Conservation (phyloP, 2,329 filamentous ascomycete species). For the Amylocarpus encephaloides region DNA sequence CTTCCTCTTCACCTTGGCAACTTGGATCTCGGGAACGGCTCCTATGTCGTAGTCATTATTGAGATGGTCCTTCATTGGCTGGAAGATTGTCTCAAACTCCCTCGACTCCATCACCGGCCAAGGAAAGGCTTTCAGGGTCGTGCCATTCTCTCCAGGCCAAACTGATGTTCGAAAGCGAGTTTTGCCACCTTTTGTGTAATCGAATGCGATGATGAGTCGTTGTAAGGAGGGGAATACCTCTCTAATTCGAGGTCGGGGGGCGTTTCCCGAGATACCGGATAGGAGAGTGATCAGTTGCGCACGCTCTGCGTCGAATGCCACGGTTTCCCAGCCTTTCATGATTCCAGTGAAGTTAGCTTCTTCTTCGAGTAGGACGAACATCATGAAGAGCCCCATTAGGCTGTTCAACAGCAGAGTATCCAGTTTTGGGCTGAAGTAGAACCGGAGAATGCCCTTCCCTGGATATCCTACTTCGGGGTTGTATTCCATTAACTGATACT, state of each 20-base stretch:
- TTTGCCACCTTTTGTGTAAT: conserved; percentile 25
- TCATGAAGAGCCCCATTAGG: conserved; percentile 28
- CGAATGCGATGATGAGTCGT: conserved; percentile 27
- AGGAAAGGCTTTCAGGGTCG: conserved; percentile 15
- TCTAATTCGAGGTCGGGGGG: conserved; percentile 24
- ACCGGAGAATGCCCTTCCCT: conserved; percentile 27
- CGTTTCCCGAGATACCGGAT: conserved; percentile 22
- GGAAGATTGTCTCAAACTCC: conserved; percentile 17
- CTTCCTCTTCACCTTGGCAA: conserved; percentile 29
- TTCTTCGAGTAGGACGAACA: conserved; percentile 29
- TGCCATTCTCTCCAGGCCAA: conserved; percentile 28
- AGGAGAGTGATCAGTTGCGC: conserved; percentile 28
- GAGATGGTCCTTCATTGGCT: conserved; percentile 23
- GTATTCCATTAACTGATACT: conserved; percentile 26
- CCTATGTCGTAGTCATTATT: conserved; percentile 21
- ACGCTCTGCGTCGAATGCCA: conserved; percentile 28
- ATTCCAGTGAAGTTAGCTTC: conserved; percentile 19
- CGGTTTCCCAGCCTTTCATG: conserved; percentile 29
- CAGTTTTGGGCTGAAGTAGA: conserved; percentile 26
- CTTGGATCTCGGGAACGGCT: conserved; percentile 17
- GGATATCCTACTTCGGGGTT: conserved; percentile 13
- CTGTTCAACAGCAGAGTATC: conserved; percentile 29
- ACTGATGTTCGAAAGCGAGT: conserved; percentile 27
- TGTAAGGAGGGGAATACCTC: conserved; percentile 25
- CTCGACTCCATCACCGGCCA: conserved; percentile 11